Conservation (phyloP, 2,329 filamentous ascomycete genomes). For the Thelonectria olida region DNA sequence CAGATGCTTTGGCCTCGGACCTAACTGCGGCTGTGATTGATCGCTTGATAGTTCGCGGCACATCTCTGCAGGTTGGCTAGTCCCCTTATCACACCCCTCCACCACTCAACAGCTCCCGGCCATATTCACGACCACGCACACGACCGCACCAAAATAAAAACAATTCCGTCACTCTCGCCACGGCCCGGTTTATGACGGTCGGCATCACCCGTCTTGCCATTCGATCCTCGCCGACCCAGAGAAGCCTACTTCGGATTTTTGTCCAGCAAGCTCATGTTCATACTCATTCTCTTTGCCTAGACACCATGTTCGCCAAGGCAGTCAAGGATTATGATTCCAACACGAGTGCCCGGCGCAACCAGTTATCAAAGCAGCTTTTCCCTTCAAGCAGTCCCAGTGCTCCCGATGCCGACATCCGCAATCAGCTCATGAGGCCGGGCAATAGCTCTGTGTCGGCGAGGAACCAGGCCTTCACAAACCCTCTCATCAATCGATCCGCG, state of each 20-base stretch:
- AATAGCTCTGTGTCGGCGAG: conserved; percentile 52
- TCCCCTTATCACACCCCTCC: conserved; percentile 5
- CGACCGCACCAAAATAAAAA: background rate
- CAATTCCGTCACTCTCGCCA: background rate
- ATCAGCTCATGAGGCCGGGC: conserved; percentile 59
- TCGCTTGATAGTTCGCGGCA: background rate
- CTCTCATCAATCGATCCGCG: conserved; percentile 42
- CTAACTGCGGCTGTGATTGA: background rate
- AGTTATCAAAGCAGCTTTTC: conserved; percentile 62
- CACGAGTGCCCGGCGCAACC: conserved; percentile 44
- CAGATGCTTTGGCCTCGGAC: background rate
- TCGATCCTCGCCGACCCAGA: conserved; percentile 50
- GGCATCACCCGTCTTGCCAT: conserved; percentile 42
- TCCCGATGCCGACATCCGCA: conserved; percentile 57
- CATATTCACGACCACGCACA: background rate
- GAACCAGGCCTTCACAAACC: conserved; percentile 41
- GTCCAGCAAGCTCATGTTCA: conserved; percentile 38
- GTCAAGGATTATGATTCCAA: conserved; percentile 51
- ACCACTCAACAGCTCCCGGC: background rate
- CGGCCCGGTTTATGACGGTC: conserved; percentile 47
- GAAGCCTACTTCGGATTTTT: conserved; percentile 37
- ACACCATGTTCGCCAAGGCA: conserved; percentile 49
- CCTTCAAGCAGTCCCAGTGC: conserved; percentile 64
- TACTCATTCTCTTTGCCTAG: conserved; percentile 25
- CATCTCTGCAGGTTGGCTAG: background rate